Base-by-base conservation (phyloP, 108 stramenopile species). In the Thalassiosira profunda region DNA sequence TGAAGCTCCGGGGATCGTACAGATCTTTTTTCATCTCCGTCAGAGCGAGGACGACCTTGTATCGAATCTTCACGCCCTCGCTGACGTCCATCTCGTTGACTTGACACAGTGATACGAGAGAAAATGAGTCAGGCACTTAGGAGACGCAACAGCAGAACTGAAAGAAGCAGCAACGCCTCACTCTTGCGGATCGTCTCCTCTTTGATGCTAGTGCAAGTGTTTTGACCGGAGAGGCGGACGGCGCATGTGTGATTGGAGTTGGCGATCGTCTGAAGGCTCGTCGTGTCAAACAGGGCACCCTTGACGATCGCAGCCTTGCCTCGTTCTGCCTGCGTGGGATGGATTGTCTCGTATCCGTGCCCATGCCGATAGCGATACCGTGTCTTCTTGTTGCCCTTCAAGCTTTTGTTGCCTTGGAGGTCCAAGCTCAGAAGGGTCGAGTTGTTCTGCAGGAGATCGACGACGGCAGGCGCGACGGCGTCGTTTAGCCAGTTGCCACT, bases 401-500 rank as follows among this genome's bases (percentile, higher is more conserved):
- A 29, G 1, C 18, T 15, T 17, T 52, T 52, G 51, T 52, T 52
- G 29, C 21, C 21, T 3, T 17, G 15, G 34, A 52, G 33, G 51
- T 52, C 26, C n/a, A 52, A 52, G 1, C 7, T 10, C 17, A 52
- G 51, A 5, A 52, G 51, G 33, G 51, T 9, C 20, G 51, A 52
- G 26, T 52, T 52, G 51, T 31, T 52, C 51, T 8, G 51, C 51
- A 52, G 33, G 34, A 52, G 29, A 17, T 52, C 51, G 10, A 52
- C 8, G 12, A 52, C 51, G 18, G 26, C 26, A 31, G 51, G 51
- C 25, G 4, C 25, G 51, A 17, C 17, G 15, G 17, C 6, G 33
- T 52, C 7, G 10, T 11, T 52, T 1, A 52, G 29, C 51, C 51
- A 51, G 15, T 51, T 51, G 0, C 6, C 15, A n/a, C 49, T n/a